Base-by-base conservation (phyloP, 129 eudicot genomes). In the Ambrosia artemisiifolia region DNA sequence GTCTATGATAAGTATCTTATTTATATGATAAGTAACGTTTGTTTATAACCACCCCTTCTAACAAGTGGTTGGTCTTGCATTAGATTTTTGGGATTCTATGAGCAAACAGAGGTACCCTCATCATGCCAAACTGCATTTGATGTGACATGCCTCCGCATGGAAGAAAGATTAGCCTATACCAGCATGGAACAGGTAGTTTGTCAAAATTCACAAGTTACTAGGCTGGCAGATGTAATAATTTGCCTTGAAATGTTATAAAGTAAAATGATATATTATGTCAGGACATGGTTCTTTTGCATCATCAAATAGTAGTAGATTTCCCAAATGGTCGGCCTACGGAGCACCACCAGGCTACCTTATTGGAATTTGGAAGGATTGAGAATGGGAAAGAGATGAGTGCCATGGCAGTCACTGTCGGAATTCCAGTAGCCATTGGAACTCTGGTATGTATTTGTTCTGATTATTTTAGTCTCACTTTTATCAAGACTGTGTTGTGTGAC, bases 211-310 rank as follows among this genome's bases (percentile, higher is more conserved):
- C 19, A 60, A 60, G 43, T 32, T 60, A 60, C 13, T 30, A 30
- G 65, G 17, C 42, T 32, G 32, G 3, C 13, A 50, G 28, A 24
- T 24, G 5, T 16, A 50, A 18, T 40, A 5, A 59, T 28, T 59
- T 59, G 42, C n/a, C n/a, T n/a, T n/a, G n/a, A n/a, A n/a, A n/a
- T n/a, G n/a, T n/a, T n/a, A n/a, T n/a, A n/a, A n/a, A n/a, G n/a
- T n/a, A n/a, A n/a, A n/a, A n/a, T n/a, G 20, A 19, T 55, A 57
- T 4, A 11, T 20, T 74, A 17, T 81, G 16, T 63, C 76, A 94
- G 99, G 99, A 94, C 75, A 94, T 94, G 99, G 99, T 94, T 63
- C 81, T 94, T 67, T 83, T 94, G 78, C 90, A 94, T 83, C 96
- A 94, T 60, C 88, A 94, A 84, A 68, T 94, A 44, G 96, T 80